Evolutionary conservation across 331 rosid genomes (phyloP), one percentile per base, ranked within the genome.

Genomic region (Acacia pycnantha): DNA sequence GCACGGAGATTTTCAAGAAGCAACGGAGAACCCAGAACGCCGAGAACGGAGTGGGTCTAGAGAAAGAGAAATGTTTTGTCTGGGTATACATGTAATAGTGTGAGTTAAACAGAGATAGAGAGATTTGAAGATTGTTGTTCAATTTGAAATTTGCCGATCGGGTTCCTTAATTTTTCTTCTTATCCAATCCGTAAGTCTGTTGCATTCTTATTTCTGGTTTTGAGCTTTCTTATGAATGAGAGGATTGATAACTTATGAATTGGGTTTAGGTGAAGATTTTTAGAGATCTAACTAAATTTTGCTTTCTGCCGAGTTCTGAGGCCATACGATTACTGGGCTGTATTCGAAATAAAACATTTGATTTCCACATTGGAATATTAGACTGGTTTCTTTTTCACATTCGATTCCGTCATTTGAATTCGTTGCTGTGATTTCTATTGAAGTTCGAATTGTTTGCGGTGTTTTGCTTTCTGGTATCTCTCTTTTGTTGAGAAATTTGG

Each of bases 131-230:
- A 54, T 51, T 48, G 72, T 43, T 82, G 78, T 84, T 58, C 54
- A 62, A 77, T 81, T 85, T 86, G 84, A 62, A 80, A 82, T 84
- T 76, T 88, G 81, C 91, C 88, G 86, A 85, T 81, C 94, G 53
- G 76, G 82, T 86, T 83, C 84, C 85, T 76, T 83, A 67, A 46
- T 87, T 79, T 73, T 82, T 88, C 90, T 86, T 88, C 90, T 89
- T 90, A 85, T 81, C 80, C 94, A 89, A 85, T 58, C 81, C 33
- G 97, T 92, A 89, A 92, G 92, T 91, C 80, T 73, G 84, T 83
- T 43, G 74, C 83, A 85, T 82, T 77, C 51, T 78, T 59, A 13
- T 74, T 21, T 76, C 41, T 37, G n/a, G 27, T 3, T 70, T 82
- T 78, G 5, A 67, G 62, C 41, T 80, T 82, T 81, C 47, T 21